Percentiles rank a stretch among this genome's conserved stretches.
These are phyloP conservation scores for Bombardia bombarda DNA, from an alignment of 495 filamentous ascomycete species.

Conservation along the genomic window DNA sequence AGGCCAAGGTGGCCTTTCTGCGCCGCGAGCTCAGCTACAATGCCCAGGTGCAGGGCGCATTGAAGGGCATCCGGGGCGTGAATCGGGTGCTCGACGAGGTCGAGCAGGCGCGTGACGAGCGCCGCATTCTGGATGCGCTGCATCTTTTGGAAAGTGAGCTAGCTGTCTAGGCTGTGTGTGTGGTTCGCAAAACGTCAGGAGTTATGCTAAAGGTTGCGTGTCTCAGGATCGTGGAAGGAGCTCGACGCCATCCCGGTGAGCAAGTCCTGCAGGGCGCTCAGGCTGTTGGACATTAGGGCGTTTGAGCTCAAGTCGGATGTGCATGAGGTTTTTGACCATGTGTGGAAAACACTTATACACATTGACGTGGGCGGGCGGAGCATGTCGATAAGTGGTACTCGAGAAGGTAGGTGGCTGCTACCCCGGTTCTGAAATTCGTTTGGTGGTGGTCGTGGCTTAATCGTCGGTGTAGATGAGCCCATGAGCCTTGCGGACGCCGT, in stretches of 20 bases:
- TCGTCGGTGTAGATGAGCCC: constrained; percentile 31
- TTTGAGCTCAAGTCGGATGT: constrained; percentile 49
- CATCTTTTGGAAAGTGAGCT: constrained; percentile 40
- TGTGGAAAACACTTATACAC: constrained; percentile 48
- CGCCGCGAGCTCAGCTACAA: constrained; percentile 72
- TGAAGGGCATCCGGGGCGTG: constrained; percentile 52
- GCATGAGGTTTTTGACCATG: constrained; percentile 48
- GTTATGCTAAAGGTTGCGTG: constrained; percentile 1
- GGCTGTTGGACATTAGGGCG: constrained; percentile 37
- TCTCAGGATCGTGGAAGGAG: constrained; percentile 37
- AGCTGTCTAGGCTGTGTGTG: too few species aligned
- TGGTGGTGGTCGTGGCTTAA: constrained; percentile 15
- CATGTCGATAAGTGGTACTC: constrained; percentile 38
- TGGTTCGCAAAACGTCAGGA: not conserved
- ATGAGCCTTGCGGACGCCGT: constrained; percentile 40
- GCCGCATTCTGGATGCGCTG: constrained; percentile 43
- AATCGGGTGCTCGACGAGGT: constrained; percentile 44
- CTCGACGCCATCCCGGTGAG: constrained; percentile 35
- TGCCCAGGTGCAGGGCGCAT: constrained; percentile 50
- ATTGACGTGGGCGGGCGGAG: constrained; percentile 41
- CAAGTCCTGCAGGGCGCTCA: constrained; percentile 40
- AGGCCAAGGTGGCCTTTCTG: constrained; percentile 61
- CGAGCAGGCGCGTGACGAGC: constrained; percentile 38
- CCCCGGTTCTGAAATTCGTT: not conserved
- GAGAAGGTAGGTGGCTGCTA: constrained; percentile 27